Base-by-base conservation (phyloP, 192 early-diverging fungal genomes). In the Coemansia sp. region DNA sequence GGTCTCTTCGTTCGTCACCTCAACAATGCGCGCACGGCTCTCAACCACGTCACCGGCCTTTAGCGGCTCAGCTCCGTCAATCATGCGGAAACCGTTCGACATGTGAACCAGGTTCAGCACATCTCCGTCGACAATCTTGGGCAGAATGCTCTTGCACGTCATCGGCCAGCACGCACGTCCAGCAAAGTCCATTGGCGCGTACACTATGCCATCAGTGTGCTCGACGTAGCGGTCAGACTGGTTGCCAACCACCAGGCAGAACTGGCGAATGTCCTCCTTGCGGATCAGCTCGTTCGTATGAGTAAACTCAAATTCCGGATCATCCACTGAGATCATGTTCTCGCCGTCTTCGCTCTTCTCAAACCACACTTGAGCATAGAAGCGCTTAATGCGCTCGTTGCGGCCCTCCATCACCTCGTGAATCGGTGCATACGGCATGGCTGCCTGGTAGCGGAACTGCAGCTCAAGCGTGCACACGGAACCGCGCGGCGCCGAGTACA, bases 101-200 rank as follows among this genome's bases (percentile, higher is more conserved):
- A 95, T 79, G 74, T 97, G 95, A 22, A 97, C 94, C 12, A 97
- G 81, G 47, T 83, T 82, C 54, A 91, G 79, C 28, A 97, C 76
- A 72, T 97, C 95, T 42, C 93, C 95, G 71, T 95, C 88, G 64
- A 94, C 92, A 14, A 88, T 87, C 68, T 87, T 89, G 40, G 91
- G 89, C 82, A 93, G 87, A 36, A 95, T 89, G 23, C 94, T 92
- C 75, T 90, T 90, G 70, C 93, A 89, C 51, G 94, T 85, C 67
- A 87, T 81, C 75, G 88, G 86, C 94, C 94, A 97, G 8, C 88
- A 91, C 28, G 88, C 90, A 25, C 93, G 93, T 54, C 94, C 93
- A 34, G 92, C 93, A 75, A 90, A 97, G 81, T 97, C 95, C 84
- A 97, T 90, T 22, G 95, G 95, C 57, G 83, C 82, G 51, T 50